Conservation (phyloP, 2,329 filamentous ascomycete genomes). For the Diaporthe capsici region DNA sequence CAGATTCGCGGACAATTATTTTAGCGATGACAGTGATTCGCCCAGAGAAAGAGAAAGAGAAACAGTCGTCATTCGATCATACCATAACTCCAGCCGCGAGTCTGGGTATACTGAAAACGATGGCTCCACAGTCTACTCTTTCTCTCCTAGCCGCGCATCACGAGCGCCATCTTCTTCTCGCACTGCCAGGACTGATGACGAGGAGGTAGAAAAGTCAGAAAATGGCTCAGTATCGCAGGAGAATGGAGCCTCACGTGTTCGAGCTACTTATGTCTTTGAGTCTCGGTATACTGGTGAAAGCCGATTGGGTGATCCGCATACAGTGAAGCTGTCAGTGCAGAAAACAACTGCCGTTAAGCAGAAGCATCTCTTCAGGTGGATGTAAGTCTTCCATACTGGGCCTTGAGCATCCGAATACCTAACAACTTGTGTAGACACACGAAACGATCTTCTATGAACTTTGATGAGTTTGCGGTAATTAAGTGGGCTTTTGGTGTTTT, state of each 20-base stretch:
- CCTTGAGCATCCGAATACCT: neutral
- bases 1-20: neutral
- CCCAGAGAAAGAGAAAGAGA: neutral
- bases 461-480: conserved; percentile 5
- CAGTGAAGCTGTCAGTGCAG: conserved; percentile 20
- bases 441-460: neutral
- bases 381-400: neutral
- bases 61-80: neutral
- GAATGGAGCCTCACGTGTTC: neutral
- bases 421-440: neutral
- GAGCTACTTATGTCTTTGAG: conserved; percentile 35
- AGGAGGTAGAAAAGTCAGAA: conserved; percentile 1
- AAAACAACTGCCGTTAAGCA: conserved; percentile 2
- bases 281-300: conserved; percentile 41
- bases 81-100: neutral
- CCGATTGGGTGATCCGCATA: conserved; percentile 33
- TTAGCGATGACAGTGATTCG: neutral
- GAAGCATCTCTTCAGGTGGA: conserved; percentile 8
- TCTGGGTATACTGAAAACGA: conserved; percentile 11
- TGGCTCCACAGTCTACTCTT: conserved; percentile 8
- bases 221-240: neutral
- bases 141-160: conserved; percentile 1
- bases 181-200: neutral
- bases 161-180: conserved; percentile 9
- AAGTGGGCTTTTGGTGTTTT: neutral